Evolutionary conservation across 768 basidiomycete genomes (phyloP), one percentile per base, ranked within the genome.

Genomic region (Collybia sp.): DNA sequence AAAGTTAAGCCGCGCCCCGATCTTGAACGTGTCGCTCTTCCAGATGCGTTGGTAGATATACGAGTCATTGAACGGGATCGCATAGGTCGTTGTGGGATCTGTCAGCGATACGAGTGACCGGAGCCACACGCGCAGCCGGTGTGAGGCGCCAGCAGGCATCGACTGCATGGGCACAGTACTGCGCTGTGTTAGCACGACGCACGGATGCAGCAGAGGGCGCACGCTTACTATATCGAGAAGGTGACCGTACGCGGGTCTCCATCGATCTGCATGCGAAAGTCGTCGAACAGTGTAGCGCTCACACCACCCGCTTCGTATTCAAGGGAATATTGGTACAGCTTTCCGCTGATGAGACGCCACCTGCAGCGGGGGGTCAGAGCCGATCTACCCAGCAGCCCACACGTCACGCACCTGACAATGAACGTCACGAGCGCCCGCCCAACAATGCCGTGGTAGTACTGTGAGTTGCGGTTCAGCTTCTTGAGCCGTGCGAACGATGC

Each of bases 291-390:
- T 16, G 64, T 65, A 31, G 63, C 70, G 11, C 82, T 82, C 0
- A 79, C 77, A 1, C 84, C 83, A 40, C 73, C 74, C 3, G 80
- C 79, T 43, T 83, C 82, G 52, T 86, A 85, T 15, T 82, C 82
- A 52, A 85, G 58, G 5, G 79, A 75, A 50, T 83, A 76, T 33
- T 68, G 68, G 49, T 79, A 84, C 30, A 74, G 38, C 10, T 65
- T 67, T 1, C 68, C 70, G 33, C 66, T 64, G 16, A 77, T 45
- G 32, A 57, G 56, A 35, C 67, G 62, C 81, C 81, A 84, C 53
- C 83, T 84, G 36, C 17, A 43, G n/a, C n/a, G n/a, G 17, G 36
- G 1, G 11, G 8, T n/a, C 38, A 46, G 30, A 45, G 40, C 15
- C 5, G 25, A 25, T 25, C 25, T 25, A 8, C 8, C 3, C 25